Conservation (phyloP, 2,329 filamentous ascomycete species). For the Aspergillus sp. region DNA sequence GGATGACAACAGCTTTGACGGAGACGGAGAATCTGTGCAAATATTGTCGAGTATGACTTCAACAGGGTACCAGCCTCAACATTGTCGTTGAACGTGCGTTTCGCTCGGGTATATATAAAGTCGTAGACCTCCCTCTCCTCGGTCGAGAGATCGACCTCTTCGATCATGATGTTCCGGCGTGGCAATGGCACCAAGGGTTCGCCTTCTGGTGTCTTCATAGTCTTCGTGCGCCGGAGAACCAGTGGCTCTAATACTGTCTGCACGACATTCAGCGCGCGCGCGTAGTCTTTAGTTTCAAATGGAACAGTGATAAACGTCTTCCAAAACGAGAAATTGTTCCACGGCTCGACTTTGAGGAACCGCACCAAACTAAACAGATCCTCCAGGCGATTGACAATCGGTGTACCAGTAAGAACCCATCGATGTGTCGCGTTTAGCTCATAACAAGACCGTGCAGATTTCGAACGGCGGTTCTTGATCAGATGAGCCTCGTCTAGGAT, state of each 20-base stretch:
- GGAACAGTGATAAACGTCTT: conserved; percentile 96
- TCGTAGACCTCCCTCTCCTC: conserved; percentile 87
- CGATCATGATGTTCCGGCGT: conserved; percentile 70
- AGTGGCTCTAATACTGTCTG: conserved; percentile 93
- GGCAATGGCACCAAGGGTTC: conserved; percentile 74
- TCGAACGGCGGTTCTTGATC: conserved; percentile 84
- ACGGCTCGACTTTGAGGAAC: conserved; percentile 89
- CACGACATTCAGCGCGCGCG: conserved; percentile 88
- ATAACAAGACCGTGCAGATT: conserved; percentile 92
- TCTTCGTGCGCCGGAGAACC: conserved; percentile 91
- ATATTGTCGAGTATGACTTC: conserved; percentile 94
- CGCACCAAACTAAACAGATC: conserved; percentile 89
- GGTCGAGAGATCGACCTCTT: conserved; percentile 76
- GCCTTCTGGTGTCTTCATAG: conserved; percentile 92
- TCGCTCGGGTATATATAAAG: conserved; percentile 75
- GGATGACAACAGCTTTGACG: conserved; percentile 94
- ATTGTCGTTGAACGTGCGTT: conserved; percentile 74
- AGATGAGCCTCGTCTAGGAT: conserved; percentile 93
- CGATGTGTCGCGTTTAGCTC: conserved; percentile 76
- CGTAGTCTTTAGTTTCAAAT: conserved; percentile 91
- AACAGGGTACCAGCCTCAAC: conserved; percentile 85
- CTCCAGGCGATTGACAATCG: conserved; percentile 91
- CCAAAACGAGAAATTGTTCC: conserved; percentile 99
- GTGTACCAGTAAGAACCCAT: conserved; percentile 91
- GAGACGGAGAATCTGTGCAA: conserved; percentile 87